A percentile compares a stretch with the other conserved stretches of the same genome.
Evolutionary conservation across 257 asterid species (phyloP).

Genomic region (Fraxinus quadrangulata): DNA sequence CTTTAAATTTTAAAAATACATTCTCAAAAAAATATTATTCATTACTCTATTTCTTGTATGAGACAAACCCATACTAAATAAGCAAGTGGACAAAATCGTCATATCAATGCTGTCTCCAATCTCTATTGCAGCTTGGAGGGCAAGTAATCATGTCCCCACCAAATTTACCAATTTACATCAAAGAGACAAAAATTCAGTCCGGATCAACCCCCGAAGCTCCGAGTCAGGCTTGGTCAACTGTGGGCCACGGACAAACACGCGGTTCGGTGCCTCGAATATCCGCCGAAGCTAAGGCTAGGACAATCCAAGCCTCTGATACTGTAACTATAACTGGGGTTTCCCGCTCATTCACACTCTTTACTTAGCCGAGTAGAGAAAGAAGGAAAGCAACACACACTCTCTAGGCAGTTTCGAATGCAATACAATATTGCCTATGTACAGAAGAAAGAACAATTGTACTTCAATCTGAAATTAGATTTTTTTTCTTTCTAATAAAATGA

Average conservation of each 20-base stretch:
- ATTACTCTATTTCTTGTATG: too few relatives aligned
- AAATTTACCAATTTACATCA: conserved; percentile 31
- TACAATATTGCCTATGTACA: neutral
- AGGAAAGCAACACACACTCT: conserved; percentile 30
- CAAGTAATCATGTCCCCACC: conserved; percentile 49
- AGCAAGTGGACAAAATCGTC: conserved; percentile 19
- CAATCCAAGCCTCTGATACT: conserved; percentile 29
- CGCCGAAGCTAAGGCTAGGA: conserved; percentile 40
- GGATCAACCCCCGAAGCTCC: conserved; percentile 43
- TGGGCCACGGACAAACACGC: conserved; percentile 28
- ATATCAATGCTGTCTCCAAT: neutral
- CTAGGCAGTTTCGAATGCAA: conserved; percentile 29
- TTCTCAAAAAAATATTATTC: too few relatives aligned
- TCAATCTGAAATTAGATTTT: neutral
- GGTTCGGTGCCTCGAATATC: conserved; percentile 9
- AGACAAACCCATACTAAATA: too few relatives aligned
- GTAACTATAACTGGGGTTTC: conserved; percentile 38
- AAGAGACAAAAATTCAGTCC: neutral
- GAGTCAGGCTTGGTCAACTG: conserved; percentile 59
- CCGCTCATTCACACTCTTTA: conserved; percentile 67
- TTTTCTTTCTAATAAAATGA: conserved; percentile 20
- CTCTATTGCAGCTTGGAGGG: conserved; percentile 64
- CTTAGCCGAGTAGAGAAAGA: conserved; percentile 66
- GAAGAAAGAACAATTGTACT: neutral
- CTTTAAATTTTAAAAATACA: too few relatives aligned